Conservation (phyloP, 208 protist genomes). For the Trypanosoma cruzi region DNA sequence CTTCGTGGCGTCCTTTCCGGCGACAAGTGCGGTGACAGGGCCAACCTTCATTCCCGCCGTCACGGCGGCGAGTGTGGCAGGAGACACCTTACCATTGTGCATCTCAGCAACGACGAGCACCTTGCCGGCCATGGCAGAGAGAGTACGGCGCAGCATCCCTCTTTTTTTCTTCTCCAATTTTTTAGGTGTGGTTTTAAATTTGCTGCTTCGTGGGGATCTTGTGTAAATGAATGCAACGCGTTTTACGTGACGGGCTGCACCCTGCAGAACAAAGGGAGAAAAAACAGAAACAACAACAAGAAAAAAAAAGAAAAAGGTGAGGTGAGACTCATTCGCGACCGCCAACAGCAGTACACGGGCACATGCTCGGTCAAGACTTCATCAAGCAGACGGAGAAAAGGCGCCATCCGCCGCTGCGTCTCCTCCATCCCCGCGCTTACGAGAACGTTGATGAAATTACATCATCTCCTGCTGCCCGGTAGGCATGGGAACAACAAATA, state of each 20-base stretch:
- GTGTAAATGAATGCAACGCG: neutral
- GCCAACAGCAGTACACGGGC: neutral
- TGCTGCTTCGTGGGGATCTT: neutral
- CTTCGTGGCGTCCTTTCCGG: conserved; percentile 41
- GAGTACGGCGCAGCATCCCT: conserved; percentile 57
- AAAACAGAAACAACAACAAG: neutral
- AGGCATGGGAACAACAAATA: too few species aligned
- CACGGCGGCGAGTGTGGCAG: conserved; percentile 85
- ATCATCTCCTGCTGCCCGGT: too few species aligned
- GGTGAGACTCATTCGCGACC: neutral
- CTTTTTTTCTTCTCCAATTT: too few species aligned
- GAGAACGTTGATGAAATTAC: conserved; percentile 4
- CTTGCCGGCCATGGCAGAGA: conserved; percentile 39
- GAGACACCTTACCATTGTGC: conserved; percentile 60
- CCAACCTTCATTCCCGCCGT: conserved; percentile 85
- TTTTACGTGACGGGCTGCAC: neutral
- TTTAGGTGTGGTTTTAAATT: neutral
- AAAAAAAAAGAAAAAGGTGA: neutral
- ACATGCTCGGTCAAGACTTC: neutral
- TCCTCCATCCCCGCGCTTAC: conserved; percentile 13
- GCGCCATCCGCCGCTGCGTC: neutral
- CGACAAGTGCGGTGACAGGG: conserved; percentile 87
- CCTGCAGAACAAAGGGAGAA: neutral
- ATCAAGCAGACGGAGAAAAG: too few species aligned
- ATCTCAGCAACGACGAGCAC: conserved; percentile 78